Conservation (phyloP, 768 basidiomycete species). For the Phanerochaete sordida region DNA sequence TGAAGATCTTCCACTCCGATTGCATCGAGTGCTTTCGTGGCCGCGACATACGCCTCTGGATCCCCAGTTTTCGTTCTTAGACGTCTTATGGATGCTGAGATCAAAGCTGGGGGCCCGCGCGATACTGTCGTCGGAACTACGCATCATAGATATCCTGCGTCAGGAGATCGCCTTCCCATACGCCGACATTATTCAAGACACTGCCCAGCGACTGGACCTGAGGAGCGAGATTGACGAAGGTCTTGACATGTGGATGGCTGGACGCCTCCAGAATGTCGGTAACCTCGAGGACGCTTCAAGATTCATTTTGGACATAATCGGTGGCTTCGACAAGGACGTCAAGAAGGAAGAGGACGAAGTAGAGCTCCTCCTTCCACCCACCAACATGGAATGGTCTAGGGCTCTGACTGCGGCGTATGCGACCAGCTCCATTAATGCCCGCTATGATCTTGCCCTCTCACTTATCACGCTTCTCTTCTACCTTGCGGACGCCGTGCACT, state of each 20-base stretch:
- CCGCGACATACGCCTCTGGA: conserved; percentile 38
- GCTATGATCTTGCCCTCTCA: conserved; percentile 71
- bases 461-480: conserved; percentile 70
- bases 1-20: conserved; percentile 65
- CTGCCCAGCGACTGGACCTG: conserved; percentile 50
- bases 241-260: conserved; percentile 55
- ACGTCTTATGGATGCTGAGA: conserved; percentile 61
- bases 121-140: conserved; percentile 53
- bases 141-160: conserved; percentile 60
- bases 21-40: conserved; percentile 47
- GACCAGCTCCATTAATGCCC: conserved; percentile 58
- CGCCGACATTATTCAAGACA: conserved; percentile 69
- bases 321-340: conserved; percentile 62
- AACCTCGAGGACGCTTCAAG: conserved; percentile 56
- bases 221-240: conserved; percentile 57
- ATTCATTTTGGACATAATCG: conserved; percentile 64
- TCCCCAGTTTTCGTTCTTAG: conserved; percentile 52
- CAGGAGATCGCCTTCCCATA: conserved; percentile 80
- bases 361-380: conserved; percentile 47
- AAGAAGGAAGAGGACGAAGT: conserved; percentile 77
- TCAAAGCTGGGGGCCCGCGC: conserved; percentile 55
- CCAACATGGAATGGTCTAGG: conserved; percentile 58
- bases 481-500: conserved; percentile 56
- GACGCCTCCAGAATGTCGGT: conserved; percentile 53
- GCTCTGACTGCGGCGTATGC: conserved; percentile 63